Evolutionary conservation across 495 filamentous ascomycete species (phyloP).

Genomic region (Xylaria grammica): DNA sequence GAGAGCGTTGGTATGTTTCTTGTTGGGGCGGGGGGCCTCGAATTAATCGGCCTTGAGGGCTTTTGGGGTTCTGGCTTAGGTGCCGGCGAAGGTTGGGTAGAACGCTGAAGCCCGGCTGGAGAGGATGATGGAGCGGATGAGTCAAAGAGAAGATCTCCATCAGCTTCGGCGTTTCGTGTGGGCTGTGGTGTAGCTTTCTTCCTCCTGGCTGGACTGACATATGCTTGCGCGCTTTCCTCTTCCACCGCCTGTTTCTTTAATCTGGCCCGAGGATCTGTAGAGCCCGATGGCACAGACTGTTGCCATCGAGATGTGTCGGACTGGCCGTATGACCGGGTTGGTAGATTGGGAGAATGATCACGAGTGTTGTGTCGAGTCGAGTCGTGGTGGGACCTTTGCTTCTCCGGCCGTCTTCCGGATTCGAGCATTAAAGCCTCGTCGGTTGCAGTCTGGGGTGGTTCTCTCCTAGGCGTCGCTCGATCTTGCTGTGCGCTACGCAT

Average conservation of each 20-base stretch:
- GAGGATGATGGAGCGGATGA: slow-evolving; percentile 36
- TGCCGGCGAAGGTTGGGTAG: slow-evolving; percentile 22
- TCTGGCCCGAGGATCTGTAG: slow-evolving; percentile 61
- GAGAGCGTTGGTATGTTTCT: slow-evolving; percentile 69
- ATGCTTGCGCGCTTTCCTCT: slow-evolving; percentile 82
- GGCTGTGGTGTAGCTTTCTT: slow-evolving; percentile 65
- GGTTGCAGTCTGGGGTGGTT: slow-evolving; percentile 52
- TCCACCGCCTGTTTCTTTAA: slow-evolving; percentile 75
- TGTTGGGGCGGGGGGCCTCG: slow-evolving; percentile 39
- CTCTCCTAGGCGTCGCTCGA: slow-evolving; percentile 31
- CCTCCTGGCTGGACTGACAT: slow-evolving; percentile 86
- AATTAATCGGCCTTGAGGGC: slow-evolving; percentile 27
- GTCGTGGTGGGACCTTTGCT: slow-evolving; percentile 41
- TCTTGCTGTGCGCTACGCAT: slow-evolving; percentile 73
- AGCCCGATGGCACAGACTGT: slow-evolving; percentile 45
- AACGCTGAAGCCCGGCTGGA: slow-evolving; percentile 27
- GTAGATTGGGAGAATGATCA: slow-evolving; percentile 53
- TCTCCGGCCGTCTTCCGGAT: slow-evolving; percentile 57
- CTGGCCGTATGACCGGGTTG: slow-evolving; percentile 35
- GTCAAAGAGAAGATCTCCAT: slow-evolving; percentile 64
- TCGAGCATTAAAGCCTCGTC: slow-evolving; percentile 95
- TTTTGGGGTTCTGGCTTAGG: slow-evolving; percentile 19
- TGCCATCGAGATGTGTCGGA: slow-evolving; percentile 49
- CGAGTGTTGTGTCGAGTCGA: slow-evolving; percentile 32
- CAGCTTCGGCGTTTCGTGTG: slow-evolving; percentile 46